Evolutionary conservation across 2,329 filamentous ascomycete species (phyloP), one percentile per base, ranked within the genome.

Genomic region (Talaromyces islandicus): DNA sequence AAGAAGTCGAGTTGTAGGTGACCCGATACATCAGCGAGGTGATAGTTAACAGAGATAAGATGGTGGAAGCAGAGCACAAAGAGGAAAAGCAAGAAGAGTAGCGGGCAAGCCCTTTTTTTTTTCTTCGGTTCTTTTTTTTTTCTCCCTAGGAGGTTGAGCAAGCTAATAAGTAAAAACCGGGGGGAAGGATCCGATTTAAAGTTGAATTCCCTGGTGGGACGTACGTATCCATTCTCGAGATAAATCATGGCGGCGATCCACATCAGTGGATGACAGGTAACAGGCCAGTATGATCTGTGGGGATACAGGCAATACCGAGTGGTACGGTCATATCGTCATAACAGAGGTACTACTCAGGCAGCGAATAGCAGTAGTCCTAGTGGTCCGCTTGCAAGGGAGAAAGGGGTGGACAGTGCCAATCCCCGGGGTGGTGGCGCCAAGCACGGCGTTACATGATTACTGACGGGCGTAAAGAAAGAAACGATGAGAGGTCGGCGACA

Each of bases 241-340:
- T 52, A 29, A 29, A n/a, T 25, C 24, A 52, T 52, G 48, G 21
- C 48, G 48, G 48, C 29, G 48, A 52, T 52, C 48, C 27, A 7
- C 24, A 29, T 12, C 17, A 29, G 48, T 27, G 48, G 52, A 56
- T 60, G 59, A 60, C 59, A 60, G 59, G 59, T 60, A 60, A 60
- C 59, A 60, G 51, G 38, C 58, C 54, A 59, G 43, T 46, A 24
- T 24, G 43, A 24, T 21, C 43, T 21, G n/a, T 46, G 21, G 43
- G 21, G n/a, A 24, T 19, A 46, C 43, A 46, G n/a, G 24, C 43
- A 9, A 24, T 46, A 46, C 43, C 7, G 43, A 46, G n/a, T 46
- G 43, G 11, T 46, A 46, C 43, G 43, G 43, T 46, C 43, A 46
- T 46, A 46, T 46, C 43, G 43, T 24, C 43, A 46, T 46, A 24